phyloP scores from a whole-genome alignment of 768 basidiomycete genomes.

The Tulasnella sp. region DNA sequence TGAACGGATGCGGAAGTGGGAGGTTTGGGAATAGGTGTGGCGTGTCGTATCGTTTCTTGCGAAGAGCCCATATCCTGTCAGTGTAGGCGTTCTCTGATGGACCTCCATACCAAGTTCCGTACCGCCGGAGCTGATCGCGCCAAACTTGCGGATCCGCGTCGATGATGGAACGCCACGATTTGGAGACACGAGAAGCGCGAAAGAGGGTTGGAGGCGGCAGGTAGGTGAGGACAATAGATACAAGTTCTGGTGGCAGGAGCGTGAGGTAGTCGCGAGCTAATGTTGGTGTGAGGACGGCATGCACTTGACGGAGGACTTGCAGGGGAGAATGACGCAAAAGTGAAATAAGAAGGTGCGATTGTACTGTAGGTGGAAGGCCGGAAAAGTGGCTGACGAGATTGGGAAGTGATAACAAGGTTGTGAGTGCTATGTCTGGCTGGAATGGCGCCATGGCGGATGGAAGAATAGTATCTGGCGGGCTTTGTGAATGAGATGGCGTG shows the following conservation, averaged over 20 bases:
- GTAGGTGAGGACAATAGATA: slow-evolving; percentile 76
- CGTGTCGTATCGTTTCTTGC: slow-evolving; percentile 30
- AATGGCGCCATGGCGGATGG: slow-evolving; percentile 65
- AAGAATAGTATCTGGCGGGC: slow-evolving; percentile 35
- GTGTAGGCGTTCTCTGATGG: slow-evolving; percentile 76
- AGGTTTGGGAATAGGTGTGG: slow-evolving; percentile 34
- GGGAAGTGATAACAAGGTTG: slow-evolving; percentile 78
- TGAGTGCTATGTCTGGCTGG: slow-evolving; percentile 70
- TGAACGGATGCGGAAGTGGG: slow-evolving; percentile 75
- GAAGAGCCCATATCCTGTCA: slow-evolving; percentile 51
- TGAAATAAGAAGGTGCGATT: slow-evolving; percentile 88
- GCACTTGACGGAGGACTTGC: slow-evolving; percentile 79
- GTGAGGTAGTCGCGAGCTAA: slow-evolving; percentile 91
- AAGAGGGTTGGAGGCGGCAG: slow-evolving; percentile 75
- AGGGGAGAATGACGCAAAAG: slow-evolving; percentile 85
- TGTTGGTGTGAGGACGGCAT: slow-evolving; percentile 79
- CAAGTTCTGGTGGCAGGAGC: slow-evolving; percentile 82
- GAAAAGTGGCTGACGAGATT: slow-evolving; percentile 72
- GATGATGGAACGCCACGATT: slow-evolving; percentile 81
- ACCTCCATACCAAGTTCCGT: slow-evolving; percentile 82
- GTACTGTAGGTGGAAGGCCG: slow-evolving; percentile 63
- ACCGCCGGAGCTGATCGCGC: slow-evolving; percentile 72
- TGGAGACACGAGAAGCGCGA: slow-evolving; percentile 79
- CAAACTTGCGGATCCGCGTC: slow-evolving; percentile 85
- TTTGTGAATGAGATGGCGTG: slow-evolving; percentile 11